Conservation (phyloP, 768 basidiomycete genomes). For the Termitomyces sp. region DNA sequence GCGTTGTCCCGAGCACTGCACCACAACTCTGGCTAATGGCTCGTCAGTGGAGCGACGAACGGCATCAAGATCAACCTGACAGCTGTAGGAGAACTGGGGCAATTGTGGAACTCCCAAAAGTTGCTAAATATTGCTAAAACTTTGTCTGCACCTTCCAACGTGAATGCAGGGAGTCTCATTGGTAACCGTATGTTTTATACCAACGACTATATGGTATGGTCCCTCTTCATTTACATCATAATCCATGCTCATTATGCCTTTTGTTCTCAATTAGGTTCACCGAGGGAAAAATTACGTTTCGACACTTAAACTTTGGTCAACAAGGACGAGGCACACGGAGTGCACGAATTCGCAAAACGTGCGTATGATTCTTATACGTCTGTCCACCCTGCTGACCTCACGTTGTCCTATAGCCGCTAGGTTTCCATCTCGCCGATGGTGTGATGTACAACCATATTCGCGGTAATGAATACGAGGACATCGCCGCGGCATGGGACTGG, state of each 20-base stretch:
- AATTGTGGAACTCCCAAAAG: constrained; percentile 13
- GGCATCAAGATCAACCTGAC: constrained; percentile 55
- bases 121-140: constrained; percentile 32
- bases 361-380: constrained; percentile 2
- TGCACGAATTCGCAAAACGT: constrained; percentile 62
- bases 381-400: neutral
- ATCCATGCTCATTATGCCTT: neutral
- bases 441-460: constrained; percentile 54
- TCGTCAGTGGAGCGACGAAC: constrained; percentile 40
- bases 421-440: constrained; percentile 70
- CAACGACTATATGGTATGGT: constrained; percentile 62
- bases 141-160: constrained; percentile 33
- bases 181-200: constrained; percentile 64
- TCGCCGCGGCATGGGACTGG: constrained; percentile 74
- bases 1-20: constrained; percentile 28
- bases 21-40: neutral
- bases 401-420: constrained; percentile 37
- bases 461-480: constrained; percentile 72
- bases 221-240: neutral
- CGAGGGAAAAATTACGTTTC: constrained; percentile 54
- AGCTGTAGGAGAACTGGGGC: constrained; percentile 14
- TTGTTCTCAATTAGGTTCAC: constrained; percentile 40
- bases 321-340: constrained; percentile 54
- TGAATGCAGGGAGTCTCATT: constrained; percentile 45
- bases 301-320: constrained; percentile 60